Evolutionary conservation across 306 rosid species (phyloP), one percentile per base, ranked within the genome.

Genomic region (Dalbergia cochinchinensis): DNA sequence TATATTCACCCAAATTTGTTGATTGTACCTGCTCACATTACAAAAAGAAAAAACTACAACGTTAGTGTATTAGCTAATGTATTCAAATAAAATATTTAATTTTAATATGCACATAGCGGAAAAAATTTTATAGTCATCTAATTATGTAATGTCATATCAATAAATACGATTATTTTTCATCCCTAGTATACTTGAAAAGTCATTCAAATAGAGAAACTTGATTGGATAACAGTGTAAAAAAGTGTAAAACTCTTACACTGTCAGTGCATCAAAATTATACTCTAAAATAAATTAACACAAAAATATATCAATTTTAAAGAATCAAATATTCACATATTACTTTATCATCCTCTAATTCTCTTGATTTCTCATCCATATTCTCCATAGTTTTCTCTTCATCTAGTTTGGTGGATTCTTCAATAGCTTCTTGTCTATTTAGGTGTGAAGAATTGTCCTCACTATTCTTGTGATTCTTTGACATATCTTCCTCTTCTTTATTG

Each of bases 371-470:
- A 57, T 74, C 44, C 62, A 20, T 39, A 19, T 55, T 72, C 18
- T 85, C 63, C 34, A 9, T 12, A 19, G 44, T 55, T 45, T 55
- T 73, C 8, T 10, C 57, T 64, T 63, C 57, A 37, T 18, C 79
- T 58, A 5, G 37, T 42, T 4, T 47, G 4, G 60, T 70, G 53
- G 79, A 45, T 65, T 83, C 71, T 47, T 16, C 48, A 19, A 12
- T 4, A 51, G 6, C 41, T 44, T 66, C 78, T 69, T 86, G 71
- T 33, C 20, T 65, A 37, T 18, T 19, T 39, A 31, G 31, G 63
- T 48, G 39, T 42, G 58, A 10, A 54, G 77, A 57, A 65, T 73
- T 72, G 3, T 79, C 74, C 74, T 72, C 82, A 82, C 13, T 54
- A 44, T 18, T 83, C 35, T 68, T 63, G 8, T 73, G 26, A 47